Percentiles rank a stretch among this genome's conserved stretches.
phyloP scores from a whole-genome alignment of 177 flowering plant species.

The Vitis hybrid region DNA sequence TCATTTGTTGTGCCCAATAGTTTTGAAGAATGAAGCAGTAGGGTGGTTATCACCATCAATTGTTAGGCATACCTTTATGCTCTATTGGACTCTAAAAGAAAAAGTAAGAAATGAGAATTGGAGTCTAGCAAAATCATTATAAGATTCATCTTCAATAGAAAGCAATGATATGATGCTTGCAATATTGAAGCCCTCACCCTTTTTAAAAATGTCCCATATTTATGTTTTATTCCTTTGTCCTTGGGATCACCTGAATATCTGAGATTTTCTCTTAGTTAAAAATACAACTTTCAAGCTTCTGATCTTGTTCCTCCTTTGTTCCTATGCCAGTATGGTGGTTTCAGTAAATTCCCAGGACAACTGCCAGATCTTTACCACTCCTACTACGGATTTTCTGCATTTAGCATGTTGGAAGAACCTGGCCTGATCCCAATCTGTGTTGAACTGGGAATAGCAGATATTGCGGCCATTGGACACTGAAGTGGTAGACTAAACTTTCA shows the following conservation, averaged over 20 bases:
- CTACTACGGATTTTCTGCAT: slow-evolving; percentile 77
- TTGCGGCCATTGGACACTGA: slow-evolving; percentile 7
- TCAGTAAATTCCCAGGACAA: slow-evolving; percentile 73
- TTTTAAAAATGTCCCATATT: too few species aligned
- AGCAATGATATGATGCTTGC: too few species aligned
- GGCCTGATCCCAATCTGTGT: slow-evolving; percentile 52
- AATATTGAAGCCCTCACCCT: not conserved
- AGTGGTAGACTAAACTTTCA: too few species aligned
- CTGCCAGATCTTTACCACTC: slow-evolving; percentile 90
- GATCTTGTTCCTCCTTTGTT: not conserved
- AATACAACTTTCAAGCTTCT: not conserved
- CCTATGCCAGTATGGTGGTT: slow-evolving; percentile 77
- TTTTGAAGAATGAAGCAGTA: too few species aligned
- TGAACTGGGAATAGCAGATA: slow-evolving; percentile 58
- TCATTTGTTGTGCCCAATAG: too few species aligned
- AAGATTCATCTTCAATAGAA: not conserved
- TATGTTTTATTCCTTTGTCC: too few species aligned
- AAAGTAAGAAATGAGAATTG: too few species aligned
- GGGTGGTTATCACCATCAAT: too few species aligned
- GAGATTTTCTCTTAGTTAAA: not conserved
- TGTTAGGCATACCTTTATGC: too few species aligned
- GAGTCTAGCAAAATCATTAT: not conserved
- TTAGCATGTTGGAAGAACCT: slow-evolving; percentile 77
- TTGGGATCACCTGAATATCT: not conserved
- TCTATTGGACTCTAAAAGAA: not conserved